Evolutionary conservation across 2,329 filamentous ascomycete species (phyloP).

Genomic region (Alternaria arborescens): DNA sequence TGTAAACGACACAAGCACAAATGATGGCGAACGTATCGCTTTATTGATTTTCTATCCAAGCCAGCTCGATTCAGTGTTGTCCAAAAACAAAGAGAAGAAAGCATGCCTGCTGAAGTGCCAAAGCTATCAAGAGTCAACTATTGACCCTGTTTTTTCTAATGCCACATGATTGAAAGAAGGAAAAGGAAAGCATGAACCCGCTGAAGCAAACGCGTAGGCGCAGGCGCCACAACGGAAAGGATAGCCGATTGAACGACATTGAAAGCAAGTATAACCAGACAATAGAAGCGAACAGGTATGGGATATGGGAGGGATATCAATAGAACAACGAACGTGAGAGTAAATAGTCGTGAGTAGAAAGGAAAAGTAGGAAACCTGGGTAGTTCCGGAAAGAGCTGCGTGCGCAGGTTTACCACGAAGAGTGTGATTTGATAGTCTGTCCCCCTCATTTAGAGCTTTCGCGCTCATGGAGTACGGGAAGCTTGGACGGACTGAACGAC

Average conservation of each 20-base stretch:
- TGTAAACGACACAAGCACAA: neutral
- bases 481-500: neutral
- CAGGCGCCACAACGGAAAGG: neutral
- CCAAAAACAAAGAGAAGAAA: neutral
- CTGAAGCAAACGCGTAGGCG: neutral
- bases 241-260: constrained; percentile 10
- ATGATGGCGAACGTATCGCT: neutral
- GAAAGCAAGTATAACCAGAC: constrained; percentile 11
- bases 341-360: neutral
- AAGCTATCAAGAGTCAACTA: neutral
- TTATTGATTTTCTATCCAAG: constrained; percentile 7
- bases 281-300: constrained; percentile 1
- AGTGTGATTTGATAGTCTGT: neutral
- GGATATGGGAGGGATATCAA: constrained; percentile 19
- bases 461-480: neutral
- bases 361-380: neutral
- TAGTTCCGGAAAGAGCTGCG: neutral
- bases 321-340: constrained; percentile 14
- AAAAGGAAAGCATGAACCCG: neutral
- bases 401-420: neutral
- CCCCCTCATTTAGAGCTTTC: neutral
- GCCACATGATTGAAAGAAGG: neutral
- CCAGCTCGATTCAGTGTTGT: neutral
- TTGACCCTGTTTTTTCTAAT: neutral
- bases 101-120: neutral